Conservation (phyloP, 108 stramenopile species). For the Craspedostauros australis region DNA sequence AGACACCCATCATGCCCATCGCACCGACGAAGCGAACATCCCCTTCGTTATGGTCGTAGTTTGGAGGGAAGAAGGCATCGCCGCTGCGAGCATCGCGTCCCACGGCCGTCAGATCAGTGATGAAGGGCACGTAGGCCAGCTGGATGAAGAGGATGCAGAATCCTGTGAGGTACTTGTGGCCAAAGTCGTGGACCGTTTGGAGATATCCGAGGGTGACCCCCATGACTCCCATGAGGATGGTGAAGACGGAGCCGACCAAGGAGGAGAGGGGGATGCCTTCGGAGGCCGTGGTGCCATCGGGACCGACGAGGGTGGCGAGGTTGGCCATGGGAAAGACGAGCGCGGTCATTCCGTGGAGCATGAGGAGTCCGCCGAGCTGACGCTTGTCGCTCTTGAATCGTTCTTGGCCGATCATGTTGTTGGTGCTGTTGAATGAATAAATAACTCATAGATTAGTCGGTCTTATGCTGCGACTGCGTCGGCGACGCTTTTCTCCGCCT, state of each 20-base stretch:
- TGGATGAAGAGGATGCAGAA: conserved; percentile 9
- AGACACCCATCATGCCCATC: conserved; percentile 25
- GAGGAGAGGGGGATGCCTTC: background rate
- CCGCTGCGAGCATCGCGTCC: conserved; percentile 4
- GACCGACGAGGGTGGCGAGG: background rate
- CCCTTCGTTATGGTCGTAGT: background rate
- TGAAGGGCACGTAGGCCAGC: conserved; percentile 14
- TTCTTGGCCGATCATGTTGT: conserved; percentile 3
- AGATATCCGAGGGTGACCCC: conserved; percentile 7
- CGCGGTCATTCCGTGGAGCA: conserved; percentile 10
- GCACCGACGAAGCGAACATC: conserved; percentile 27
- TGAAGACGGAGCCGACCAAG: conserved; percentile 1
- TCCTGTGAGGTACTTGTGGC: conserved; percentile 1
- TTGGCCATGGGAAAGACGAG: conserved; percentile 4
- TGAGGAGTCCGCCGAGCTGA: conserved; percentile 25
- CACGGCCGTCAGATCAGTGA: conserved; percentile 16
- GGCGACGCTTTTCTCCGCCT: too few relatives aligned
- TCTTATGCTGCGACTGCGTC: too few relatives aligned
- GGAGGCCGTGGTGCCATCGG: background rate
- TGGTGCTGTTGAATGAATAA: too few relatives aligned
- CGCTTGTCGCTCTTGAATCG: conserved; percentile 12
- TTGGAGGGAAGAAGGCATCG: conserved; percentile 9
- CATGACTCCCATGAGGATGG: conserved; percentile 5
- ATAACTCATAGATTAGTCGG: too few relatives aligned
- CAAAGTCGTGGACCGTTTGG: conserved; percentile 10